These are phyloP conservation scores for Scheffersomyces segobiensis DNA, from an alignment of 1,139 yeast species.

Conservation along the genomic window DNA sequence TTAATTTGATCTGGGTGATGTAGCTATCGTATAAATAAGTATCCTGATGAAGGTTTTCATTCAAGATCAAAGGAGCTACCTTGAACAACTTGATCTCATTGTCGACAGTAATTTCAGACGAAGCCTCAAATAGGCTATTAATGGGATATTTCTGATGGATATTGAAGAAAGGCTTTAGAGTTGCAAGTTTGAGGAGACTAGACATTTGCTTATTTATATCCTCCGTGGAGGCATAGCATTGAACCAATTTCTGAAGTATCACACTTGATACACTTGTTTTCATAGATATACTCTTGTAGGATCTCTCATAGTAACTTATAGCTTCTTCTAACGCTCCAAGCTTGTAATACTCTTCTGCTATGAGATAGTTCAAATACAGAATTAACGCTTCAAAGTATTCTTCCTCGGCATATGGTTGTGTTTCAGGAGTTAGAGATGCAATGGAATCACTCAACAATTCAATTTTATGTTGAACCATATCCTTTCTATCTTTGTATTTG, in stretches of 20 bases:
- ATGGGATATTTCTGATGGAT: neutral
- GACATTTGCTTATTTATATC: conserved; percentile 4
- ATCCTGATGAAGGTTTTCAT: conserved; percentile 11
- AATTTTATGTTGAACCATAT: conserved; percentile 11
- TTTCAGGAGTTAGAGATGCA: conserved; percentile 19
- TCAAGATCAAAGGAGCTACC: conserved; percentile 14
- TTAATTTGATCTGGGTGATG: conserved; percentile 19
- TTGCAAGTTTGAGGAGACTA: conserved; percentile 2
- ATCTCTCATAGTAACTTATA: conserved; percentile 7
- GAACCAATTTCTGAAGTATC: conserved; percentile 26
- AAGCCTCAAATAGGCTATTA: neutral
- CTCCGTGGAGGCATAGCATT: conserved; percentile 19
- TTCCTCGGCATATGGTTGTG: conserved; percentile 8
- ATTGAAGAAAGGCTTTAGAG: neutral
- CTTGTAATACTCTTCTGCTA: conserved; percentile 47
- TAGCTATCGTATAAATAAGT: conserved; percentile 19
- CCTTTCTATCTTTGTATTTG: conserved; percentile 1
- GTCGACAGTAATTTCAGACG: neutral
- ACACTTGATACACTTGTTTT: conserved; percentile 19
- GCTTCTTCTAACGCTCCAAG: conserved; percentile 15
- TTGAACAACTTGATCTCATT: conserved; percentile 9
- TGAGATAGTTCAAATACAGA: conserved; percentile 46
- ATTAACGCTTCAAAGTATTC: conserved; percentile 19
- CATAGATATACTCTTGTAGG: conserved; percentile 16
- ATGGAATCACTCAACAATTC: conserved; percentile 35